These are phyloP conservation scores for Aspergillus spinulosporus DNA, from an alignment of 2,329 filamentous ascomycete species.

Conservation along the genomic window DNA sequence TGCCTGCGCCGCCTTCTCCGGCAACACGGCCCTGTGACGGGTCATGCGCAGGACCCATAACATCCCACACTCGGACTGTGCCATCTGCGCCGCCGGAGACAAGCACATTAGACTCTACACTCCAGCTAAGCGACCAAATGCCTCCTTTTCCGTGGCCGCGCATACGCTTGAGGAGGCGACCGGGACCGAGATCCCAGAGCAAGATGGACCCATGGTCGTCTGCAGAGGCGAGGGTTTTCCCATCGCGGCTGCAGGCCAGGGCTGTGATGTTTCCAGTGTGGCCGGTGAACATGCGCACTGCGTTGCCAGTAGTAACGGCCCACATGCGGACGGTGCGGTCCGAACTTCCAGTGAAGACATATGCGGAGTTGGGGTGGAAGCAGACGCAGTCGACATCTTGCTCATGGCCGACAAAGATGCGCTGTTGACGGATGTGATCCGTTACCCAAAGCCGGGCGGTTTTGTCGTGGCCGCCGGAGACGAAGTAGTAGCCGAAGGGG, in stretches of 20 bases:
- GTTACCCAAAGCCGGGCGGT: slow-evolving; percentile 90
- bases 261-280: slow-evolving; percentile 86
- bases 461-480: slow-evolving; percentile 83
- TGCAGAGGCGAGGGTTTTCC: slow-evolving; percentile 85
- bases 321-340: slow-evolving; percentile 98
- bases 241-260: slow-evolving; percentile 81
- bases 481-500: slow-evolving; percentile 93
- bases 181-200: slow-evolving; percentile 90
- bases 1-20: slow-evolving; percentile 50
- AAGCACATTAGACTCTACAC: slow-evolving; percentile 85
- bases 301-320: slow-evolving; percentile 83
- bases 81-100: slow-evolving; percentile 89
- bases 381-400: slow-evolving; percentile 86
- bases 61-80: slow-evolving; percentile 92
- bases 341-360: slow-evolving; percentile 88
- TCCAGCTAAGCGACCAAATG: slow-evolving; percentile 91
- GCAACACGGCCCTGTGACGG: slow-evolving; percentile 55
- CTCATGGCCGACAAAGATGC: slow-evolving; percentile 89
- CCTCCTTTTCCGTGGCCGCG: slow-evolving; percentile 91
- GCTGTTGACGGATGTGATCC: slow-evolving; percentile 84
- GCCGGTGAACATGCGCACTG: slow-evolving; percentile 87
- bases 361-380: slow-evolving; percentile 93
- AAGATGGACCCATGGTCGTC: slow-evolving; percentile 87
- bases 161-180: slow-evolving; percentile 84
- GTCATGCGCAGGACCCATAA: slow-evolving; percentile 67